phyloP scores from a whole-genome alignment of 306 rosid genomes.

The Nissolia schottii region DNA sequence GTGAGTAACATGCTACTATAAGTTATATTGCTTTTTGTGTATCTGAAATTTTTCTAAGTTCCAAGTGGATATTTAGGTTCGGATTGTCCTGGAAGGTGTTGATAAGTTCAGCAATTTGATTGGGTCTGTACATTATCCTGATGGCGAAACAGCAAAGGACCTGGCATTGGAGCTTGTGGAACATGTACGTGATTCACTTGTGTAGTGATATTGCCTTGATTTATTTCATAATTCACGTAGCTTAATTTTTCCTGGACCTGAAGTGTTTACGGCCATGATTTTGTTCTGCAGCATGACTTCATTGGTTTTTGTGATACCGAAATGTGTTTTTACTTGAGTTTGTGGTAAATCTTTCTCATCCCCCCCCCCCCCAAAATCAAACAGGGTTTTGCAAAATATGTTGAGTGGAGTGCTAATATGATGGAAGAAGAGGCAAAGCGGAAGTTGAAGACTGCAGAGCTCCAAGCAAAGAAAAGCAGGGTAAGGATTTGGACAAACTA shows the following conservation, averaged over 20 bases:
- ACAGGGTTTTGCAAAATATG: constrained; percentile 84
- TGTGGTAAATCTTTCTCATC: not conserved
- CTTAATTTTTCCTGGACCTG: not conserved
- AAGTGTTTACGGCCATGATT: constrained; percentile 1
- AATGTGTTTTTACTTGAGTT: not conserved
- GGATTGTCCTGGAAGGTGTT: constrained; percentile 89
- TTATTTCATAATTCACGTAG: not conserved
- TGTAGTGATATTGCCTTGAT: constrained; percentile 7
- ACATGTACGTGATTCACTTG: constrained; percentile 46
- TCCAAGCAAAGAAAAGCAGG: constrained; percentile 77
- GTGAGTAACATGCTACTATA: constrained; percentile 37
- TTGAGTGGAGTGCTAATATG: constrained; percentile 98
- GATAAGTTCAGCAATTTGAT: constrained; percentile 96
- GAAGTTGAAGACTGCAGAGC: constrained; percentile 81
- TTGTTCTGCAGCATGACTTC: not conserved
- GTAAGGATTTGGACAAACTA: constrained; percentile 87
- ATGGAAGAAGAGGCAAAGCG: constrained; percentile 96
- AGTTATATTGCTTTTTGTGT: constrained; percentile 9
- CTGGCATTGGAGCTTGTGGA: constrained; percentile 92
- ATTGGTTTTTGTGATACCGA: constrained; percentile 22
- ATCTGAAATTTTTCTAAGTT: constrained; percentile 27
- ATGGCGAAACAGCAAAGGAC: constrained; percentile 91
- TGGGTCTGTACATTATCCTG: constrained; percentile 91
- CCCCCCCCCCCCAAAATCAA: too few relatives aligned
- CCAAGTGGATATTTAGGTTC: constrained; percentile 59